Base-by-base conservation (phyloP, 1,284 basidiomycete genomes). In the Leccinum solheimii region DNA sequence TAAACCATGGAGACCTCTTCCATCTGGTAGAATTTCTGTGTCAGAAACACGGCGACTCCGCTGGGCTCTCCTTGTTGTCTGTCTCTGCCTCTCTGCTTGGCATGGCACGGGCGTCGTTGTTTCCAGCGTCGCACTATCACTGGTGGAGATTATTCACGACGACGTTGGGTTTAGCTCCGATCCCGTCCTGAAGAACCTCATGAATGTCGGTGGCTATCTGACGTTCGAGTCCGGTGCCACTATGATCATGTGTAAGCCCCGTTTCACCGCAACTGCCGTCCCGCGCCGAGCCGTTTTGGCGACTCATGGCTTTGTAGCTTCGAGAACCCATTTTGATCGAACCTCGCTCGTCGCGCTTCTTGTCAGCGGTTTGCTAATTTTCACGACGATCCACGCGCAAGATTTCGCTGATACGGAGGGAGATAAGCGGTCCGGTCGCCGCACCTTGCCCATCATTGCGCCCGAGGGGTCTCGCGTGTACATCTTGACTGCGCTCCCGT, bases 391-490 rank as follows among this genome's bases (percentile, higher is more conserved):
- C 8, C 77, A 80, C 5, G 72, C 75, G 0, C 78, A 80, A 64
- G 80, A 81, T 59, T 81, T 79, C 66, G 72, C 73, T 30, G 81
- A 82, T 56, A 69, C 75, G 8, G 71, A 68, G 6, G 81, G 80
- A 5, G 80, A 81, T 62, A 63, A 60, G 4, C 64, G 52, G 7
- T 68, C 72, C 27, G 79, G 79, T 13, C 72, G 80, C 14, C 69
- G 66, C 1, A 81, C 80, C 0, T 64, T 81, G 11, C 79, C 80
- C 14, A 77, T 81, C 54, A 64, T 70, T 32, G 68, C 69, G 0
- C 78, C 76, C 0, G 60, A 67, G 45, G 57, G 62, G 9, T 72
- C 74, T 1, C 63, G 72, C 1, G 13, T 64, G 10, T 64, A 61
- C 43, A 68, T 66, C n/a, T 26, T 70, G 23, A 40, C 60, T 8